Evolutionary conservation across 2,329 filamentous ascomycete species (phyloP).

Genomic region (Colletotrichum caudatum): DNA sequence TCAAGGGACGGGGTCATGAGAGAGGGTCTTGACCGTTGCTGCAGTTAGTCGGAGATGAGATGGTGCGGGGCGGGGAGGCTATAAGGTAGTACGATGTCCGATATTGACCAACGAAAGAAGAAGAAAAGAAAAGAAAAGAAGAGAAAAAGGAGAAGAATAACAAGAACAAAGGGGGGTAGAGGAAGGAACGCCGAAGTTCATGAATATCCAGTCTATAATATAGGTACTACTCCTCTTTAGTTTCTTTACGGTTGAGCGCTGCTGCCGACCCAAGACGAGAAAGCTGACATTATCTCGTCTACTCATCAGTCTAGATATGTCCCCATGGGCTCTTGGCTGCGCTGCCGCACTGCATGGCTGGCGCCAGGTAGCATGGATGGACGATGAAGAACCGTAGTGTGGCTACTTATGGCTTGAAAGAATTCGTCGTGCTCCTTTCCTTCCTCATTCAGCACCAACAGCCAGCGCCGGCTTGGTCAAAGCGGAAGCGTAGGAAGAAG

Average conservation of each 20-base stretch:
- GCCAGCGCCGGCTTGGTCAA: neutral
- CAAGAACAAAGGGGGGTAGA: neutral
- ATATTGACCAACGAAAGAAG: neutral
- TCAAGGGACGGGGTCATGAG: slow-evolving; percentile 25
- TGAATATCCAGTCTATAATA: neutral
- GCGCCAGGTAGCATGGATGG: slow-evolving; percentile 9
- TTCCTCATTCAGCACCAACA: neutral
- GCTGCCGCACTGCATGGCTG: slow-evolving; percentile 19
- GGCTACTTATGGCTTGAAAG: neutral
- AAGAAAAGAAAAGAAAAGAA: neutral
- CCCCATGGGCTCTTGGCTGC: neutral
- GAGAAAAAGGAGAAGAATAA: too few species aligned
- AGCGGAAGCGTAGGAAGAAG: neutral
- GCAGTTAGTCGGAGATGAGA: slow-evolving; percentile 41
- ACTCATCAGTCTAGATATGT: neutral
- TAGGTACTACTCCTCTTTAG: neutral
- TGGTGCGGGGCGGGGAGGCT: slow-evolving; percentile 28
- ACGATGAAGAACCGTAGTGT: neutral
- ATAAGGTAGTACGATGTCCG: neutral
- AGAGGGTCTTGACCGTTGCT: slow-evolving; percentile 37
- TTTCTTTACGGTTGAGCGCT: neutral
- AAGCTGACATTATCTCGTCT: neutral
- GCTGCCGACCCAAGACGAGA: neutral
- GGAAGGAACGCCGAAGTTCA: neutral
- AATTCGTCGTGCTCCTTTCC: neutral